Percentiles rank a stretch among this genome's conserved stretches.
phyloP scores from a whole-genome alignment of 1,139 yeast species.

The Martiniozyma asiatica region DNA sequence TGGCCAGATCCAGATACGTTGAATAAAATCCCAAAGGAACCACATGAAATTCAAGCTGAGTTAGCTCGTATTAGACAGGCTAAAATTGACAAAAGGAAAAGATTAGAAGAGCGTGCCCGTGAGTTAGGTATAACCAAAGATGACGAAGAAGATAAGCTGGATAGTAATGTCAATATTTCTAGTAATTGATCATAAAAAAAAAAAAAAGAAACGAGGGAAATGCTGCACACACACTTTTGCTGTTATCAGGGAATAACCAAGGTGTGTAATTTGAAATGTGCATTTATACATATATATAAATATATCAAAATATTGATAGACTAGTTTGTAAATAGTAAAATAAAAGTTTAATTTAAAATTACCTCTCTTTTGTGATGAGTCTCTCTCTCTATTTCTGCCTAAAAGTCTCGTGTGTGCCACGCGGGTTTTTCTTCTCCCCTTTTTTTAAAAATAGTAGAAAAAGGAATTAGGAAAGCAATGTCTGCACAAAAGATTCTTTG shows the following conservation, averaged over 20 bases:
- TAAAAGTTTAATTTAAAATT: too few species aligned
- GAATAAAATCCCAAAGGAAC: conserved; percentile 85
- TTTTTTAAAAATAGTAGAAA: too few species aligned
- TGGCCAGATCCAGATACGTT: conserved; percentile 95
- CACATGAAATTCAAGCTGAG: conserved; percentile 84
- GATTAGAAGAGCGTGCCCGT: conserved; percentile 61
- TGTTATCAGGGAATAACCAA: too few species aligned
- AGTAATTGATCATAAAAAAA: too few species aligned
- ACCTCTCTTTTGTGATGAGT: too few species aligned
- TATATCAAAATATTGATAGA: too few species aligned
- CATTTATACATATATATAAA: too few species aligned
- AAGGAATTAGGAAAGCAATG: too few species aligned
- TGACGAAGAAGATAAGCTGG: conserved; percentile 6
- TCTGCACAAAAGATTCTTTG: conserved; percentile 66
- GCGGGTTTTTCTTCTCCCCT: conserved; percentile 1
- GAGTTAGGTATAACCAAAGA: conserved; percentile 48
- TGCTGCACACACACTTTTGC: too few species aligned
- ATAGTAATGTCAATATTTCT: too few species aligned
- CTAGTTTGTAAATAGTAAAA: not conserved
- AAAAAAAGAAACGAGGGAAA: conserved; percentile 1
- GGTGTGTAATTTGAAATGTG: too few species aligned
- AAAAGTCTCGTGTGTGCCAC: not conserved
- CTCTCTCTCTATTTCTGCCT: conserved; percentile 1
- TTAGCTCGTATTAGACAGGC: conserved; percentile 74
- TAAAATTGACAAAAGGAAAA: conserved; percentile 56